These are phyloP conservation scores for Trichoderma orchidacearum DNA, from an alignment of 495 filamentous ascomycete genomes.

Conservation along the genomic window DNA sequence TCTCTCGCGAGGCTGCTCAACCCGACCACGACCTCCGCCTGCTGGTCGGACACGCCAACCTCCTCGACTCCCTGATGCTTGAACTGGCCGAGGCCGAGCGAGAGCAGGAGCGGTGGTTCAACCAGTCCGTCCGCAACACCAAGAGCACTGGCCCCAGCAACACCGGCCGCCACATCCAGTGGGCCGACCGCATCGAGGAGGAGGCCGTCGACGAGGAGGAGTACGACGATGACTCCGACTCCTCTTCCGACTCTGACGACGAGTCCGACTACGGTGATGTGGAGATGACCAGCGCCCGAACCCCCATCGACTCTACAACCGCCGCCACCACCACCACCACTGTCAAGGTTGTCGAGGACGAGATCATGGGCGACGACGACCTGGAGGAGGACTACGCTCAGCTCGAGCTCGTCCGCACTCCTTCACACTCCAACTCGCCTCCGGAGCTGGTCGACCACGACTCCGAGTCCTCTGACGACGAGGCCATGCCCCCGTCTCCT, in stretches of 20 bases:
- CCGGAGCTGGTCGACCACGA: slow-evolving; percentile 66
- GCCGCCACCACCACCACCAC: background rate
- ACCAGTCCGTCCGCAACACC: slow-evolving; percentile 77
- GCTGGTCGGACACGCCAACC: slow-evolving; percentile 92
- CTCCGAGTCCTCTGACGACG: slow-evolving; percentile 53
- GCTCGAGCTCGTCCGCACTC: slow-evolving; percentile 59
- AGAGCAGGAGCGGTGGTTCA: slow-evolving; percentile 97
- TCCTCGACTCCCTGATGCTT: slow-evolving; percentile 91
- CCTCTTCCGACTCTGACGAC: slow-evolving; percentile 35
- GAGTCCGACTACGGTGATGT: slow-evolving; percentile 22
- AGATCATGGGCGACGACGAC: slow-evolving; percentile 51
- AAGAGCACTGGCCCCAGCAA: slow-evolving; percentile 36
- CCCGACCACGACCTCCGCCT: slow-evolving; percentile 89
- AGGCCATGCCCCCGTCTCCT: slow-evolving; percentile 75
- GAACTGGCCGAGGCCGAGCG: slow-evolving; percentile 88
- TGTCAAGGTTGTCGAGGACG: slow-evolving; percentile 9
- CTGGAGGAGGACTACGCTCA: slow-evolving; percentile 57
- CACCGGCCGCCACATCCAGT: slow-evolving; percentile 65
- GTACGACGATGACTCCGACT: slow-evolving; percentile 37
- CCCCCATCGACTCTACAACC: background rate
- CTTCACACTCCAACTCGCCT: slow-evolving; percentile 47
- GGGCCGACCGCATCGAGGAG: slow-evolving; percentile 67
- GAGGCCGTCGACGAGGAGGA: slow-evolving; percentile 42
- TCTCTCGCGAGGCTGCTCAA: slow-evolving; percentile 75
- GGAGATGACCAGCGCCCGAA: slow-evolving; percentile 2